Evolutionary conservation across 1,284 basidiomycete species (phyloP).

Genomic region (Cryptococcus hybrid): DNA sequence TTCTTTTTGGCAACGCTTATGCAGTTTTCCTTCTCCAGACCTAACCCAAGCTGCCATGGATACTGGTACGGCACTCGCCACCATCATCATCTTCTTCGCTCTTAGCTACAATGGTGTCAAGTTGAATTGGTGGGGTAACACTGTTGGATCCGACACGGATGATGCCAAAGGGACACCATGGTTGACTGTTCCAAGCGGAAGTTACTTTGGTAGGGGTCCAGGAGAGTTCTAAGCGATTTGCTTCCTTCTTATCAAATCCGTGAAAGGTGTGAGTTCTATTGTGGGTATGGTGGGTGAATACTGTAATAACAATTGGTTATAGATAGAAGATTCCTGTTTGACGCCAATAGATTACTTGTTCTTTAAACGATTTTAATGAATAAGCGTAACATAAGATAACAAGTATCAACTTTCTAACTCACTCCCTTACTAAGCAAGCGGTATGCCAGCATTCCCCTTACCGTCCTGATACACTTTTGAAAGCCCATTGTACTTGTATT

Average conservation of each 20-base stretch:
- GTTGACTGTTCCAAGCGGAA: slow-evolving; percentile 13
- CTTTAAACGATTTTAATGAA: too few relatives aligned
- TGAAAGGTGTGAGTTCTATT: too few relatives aligned
- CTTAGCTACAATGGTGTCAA: slow-evolving; percentile 29
- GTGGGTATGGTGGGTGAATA: too few relatives aligned
- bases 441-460: slow-evolving; percentile 25
- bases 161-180: slow-evolving; percentile 20
- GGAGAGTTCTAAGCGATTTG: slow-evolving; percentile 19
- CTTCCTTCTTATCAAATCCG: background rate
- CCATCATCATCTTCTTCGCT: slow-evolving; percentile 42
- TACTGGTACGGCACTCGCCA: slow-evolving; percentile 44
- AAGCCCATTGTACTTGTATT: slow-evolving; percentile 15
- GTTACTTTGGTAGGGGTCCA: slow-evolving; percentile 20
- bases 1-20: slow-evolving; percentile 15
- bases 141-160: slow-evolving; percentile 17
- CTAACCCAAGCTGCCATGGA: slow-evolving; percentile 40
- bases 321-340: too few relatives aligned
- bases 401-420: too few relatives aligned
- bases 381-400: too few relatives aligned
- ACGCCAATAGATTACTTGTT: too few relatives aligned
- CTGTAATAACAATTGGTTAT: too few relatives aligned
- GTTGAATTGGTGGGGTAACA: slow-evolving; percentile 28
- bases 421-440: slow-evolving; percentile 14
- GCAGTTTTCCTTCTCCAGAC: slow-evolving; percentile 4
- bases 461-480: slow-evolving; percentile 23